Percentiles rank a stretch among this genome's conserved stretches.
phyloP scores from a whole-genome alignment of 306 rosid genomes.

The Trifolium repens region DNA sequence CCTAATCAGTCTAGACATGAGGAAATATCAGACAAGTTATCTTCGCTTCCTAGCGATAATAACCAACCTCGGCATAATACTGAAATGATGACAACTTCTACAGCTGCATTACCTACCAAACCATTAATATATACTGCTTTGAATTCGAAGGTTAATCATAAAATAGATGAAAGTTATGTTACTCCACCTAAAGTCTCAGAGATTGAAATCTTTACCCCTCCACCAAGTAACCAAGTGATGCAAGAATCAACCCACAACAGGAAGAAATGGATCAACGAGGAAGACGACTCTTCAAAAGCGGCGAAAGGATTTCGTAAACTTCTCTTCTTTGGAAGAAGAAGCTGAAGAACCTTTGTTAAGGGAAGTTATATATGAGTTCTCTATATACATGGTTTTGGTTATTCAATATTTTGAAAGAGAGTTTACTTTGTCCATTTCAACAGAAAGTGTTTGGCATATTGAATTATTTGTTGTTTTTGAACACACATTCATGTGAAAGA shows the following conservation, averaged over 20 bases:
- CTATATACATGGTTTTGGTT: constrained; percentile 36
- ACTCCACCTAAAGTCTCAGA: constrained; percentile 53
- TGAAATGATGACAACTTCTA: constrained; percentile 46
- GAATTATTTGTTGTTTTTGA: constrained; percentile 45
- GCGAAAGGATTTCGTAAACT: constrained; percentile 88
- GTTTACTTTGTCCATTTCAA: constrained; percentile 30
- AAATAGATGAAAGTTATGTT: constrained; percentile 42
- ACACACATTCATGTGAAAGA: constrained; percentile 46
- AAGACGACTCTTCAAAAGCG: constrained; percentile 76
- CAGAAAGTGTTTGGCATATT: constrained; percentile 38
- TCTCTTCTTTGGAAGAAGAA: constrained; percentile 83
- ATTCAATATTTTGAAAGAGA: constrained; percentile 33
- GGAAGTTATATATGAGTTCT: constrained; percentile 19
- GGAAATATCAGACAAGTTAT: constrained; percentile 44
- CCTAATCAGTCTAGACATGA: constrained; percentile 42
- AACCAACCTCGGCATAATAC: constrained; percentile 50
- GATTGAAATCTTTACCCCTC: constrained; percentile 71
- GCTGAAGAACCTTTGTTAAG: constrained; percentile 47
- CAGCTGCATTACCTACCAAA: constrained; percentile 51
- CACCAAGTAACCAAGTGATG: constrained; percentile 52
- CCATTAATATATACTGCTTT: constrained; percentile 39
- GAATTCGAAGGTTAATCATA: constrained; percentile 48
- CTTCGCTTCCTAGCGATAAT: constrained; percentile 53
- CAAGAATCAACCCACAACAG: constrained; percentile 63
- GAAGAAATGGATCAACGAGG: constrained; percentile 94